A percentile compares a stretch with the other conserved stretches of the same genome.
phyloP scores from a whole-genome alignment of 306 rosid species.

The Vachellia pachyceras region DNA sequence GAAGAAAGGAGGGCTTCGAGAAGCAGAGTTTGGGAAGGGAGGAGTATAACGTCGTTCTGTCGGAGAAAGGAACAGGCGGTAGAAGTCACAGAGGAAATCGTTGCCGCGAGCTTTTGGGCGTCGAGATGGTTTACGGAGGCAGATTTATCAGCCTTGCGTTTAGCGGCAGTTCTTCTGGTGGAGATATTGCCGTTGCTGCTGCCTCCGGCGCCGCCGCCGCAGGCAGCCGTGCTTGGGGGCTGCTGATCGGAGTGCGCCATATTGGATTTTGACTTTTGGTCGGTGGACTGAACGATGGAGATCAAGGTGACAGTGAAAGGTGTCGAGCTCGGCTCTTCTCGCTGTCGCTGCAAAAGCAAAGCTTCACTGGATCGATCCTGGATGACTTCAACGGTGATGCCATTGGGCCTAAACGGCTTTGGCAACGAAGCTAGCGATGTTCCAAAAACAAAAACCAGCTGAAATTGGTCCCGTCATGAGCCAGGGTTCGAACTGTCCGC shows the following conservation, averaged over 20 bases:
- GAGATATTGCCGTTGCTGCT: background rate
- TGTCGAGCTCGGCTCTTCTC: background rate
- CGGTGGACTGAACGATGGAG: background rate
- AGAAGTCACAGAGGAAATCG: conserved; percentile 47
- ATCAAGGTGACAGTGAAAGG: background rate
- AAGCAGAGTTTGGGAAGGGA: conserved; percentile 60
- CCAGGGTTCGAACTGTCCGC: too few species aligned
- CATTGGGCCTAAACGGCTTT: too few species aligned
- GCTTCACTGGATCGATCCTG: too few species aligned
- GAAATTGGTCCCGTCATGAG: too few species aligned
- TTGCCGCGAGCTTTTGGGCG: conserved; percentile 32
- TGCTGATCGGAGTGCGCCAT: background rate
- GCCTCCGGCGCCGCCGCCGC: background rate
- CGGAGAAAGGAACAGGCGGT: conserved; percentile 65
- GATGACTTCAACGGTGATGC: too few species aligned
- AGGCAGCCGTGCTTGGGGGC: conserved; percentile 37
- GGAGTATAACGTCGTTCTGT: conserved; percentile 62
- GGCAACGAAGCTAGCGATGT: too few species aligned
- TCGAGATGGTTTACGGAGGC: background rate
- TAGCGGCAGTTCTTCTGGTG: conserved; percentile 15
- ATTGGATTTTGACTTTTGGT: background rate
- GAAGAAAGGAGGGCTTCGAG: conserved; percentile 61
- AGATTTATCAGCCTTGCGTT: conserved; percentile 33
- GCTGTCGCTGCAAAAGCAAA: background rate
- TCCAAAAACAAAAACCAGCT: too few species aligned